Percentiles rank a stretch among this genome's conserved stretches.
Evolutionary conservation across 1,284 basidiomycete genomes (phyloP).

Genomic region (Naganishia albida): DNA sequence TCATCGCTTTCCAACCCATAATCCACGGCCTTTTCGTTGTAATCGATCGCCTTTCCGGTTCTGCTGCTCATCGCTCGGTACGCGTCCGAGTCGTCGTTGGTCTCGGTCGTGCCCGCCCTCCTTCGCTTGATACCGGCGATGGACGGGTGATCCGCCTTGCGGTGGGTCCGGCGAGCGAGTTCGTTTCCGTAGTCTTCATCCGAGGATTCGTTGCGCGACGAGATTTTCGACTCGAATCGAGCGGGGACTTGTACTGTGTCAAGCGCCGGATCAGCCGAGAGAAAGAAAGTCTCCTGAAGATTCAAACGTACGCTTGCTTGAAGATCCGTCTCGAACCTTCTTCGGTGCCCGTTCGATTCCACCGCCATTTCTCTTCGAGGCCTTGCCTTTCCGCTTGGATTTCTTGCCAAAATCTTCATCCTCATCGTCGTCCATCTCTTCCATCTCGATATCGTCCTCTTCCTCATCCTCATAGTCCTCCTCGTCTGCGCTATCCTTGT

Average conservation of each 20-base stretch:
- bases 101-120: constrained; percentile 43
- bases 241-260: constrained; percentile 30
- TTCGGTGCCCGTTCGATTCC: constrained; percentile 33
- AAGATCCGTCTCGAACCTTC: constrained; percentile 34
- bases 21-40: constrained; percentile 58
- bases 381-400: constrained; percentile 39
- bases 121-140: constrained; percentile 35
- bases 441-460: constrained; percentile 40
- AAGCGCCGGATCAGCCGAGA: neutral
- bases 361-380: constrained; percentile 36
- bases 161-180: constrained; percentile 75
- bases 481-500: constrained; percentile 43
- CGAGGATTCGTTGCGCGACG: constrained; percentile 55
- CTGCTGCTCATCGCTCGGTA: constrained; percentile 74
- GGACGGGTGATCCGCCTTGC: constrained; percentile 52
- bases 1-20: constrained; percentile 60
- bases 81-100: constrained; percentile 43
- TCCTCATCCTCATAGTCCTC: constrained; percentile 40
- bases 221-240: constrained; percentile 34
- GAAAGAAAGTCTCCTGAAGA: neutral
- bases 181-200: constrained; percentile 85
- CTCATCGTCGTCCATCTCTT: constrained; percentile 40
- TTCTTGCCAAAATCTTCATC: constrained; percentile 44
- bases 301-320: constrained; percentile 36
- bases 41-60: constrained; percentile 78